A percentile compares a stretch with the other conserved stretches of the same genome.
phyloP scores from a whole-genome alignment of 2,329 filamentous ascomycete genomes.

The Talaromyces atroroseus region DNA sequence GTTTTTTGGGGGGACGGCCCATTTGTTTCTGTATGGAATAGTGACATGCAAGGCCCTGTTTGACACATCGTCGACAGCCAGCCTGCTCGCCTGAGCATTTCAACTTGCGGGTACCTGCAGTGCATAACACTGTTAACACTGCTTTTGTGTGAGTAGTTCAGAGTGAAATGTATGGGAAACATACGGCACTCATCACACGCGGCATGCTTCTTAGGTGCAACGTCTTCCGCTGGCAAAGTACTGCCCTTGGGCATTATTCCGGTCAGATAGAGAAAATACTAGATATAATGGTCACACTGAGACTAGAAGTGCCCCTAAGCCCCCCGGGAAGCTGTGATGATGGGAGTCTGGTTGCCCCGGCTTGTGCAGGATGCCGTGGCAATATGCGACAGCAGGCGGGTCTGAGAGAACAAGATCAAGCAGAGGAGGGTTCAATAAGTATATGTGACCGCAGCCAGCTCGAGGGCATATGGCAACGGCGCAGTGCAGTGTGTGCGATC shows the following conservation, averaged over 20 bases:
- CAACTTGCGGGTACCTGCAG: slow-evolving; percentile 42
- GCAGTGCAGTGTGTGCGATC: background rate
- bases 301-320: background rate
- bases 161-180: slow-evolving; percentile 18
- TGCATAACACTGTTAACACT: slow-evolving; percentile 14
- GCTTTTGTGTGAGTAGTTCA: background rate
- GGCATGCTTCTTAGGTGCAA: slow-evolving; percentile 37
- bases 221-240: slow-evolving; percentile 15
- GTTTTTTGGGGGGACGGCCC: slow-evolving; percentile 43
- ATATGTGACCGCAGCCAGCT: no score
- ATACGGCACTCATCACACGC: slow-evolving; percentile 47
- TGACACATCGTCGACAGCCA: slow-evolving; percentile 40
- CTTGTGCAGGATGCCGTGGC: no score
- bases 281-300: background rate
- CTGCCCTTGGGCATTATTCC: slow-evolving; percentile 1
- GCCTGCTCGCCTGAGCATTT: slow-evolving; percentile 44
- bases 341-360: background rate
- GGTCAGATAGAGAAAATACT: background rate
- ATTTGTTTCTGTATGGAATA: slow-evolving; percentile 46
- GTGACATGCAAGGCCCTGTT: slow-evolving; percentile 38
- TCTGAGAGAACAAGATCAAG: background rate
- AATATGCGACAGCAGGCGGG: background rate
- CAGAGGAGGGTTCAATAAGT: background rate
- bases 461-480: background rate
- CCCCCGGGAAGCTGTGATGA: background rate